Conservation (phyloP, 2,329 filamentous ascomycete species). For the Colletotrichum sp. region DNA sequence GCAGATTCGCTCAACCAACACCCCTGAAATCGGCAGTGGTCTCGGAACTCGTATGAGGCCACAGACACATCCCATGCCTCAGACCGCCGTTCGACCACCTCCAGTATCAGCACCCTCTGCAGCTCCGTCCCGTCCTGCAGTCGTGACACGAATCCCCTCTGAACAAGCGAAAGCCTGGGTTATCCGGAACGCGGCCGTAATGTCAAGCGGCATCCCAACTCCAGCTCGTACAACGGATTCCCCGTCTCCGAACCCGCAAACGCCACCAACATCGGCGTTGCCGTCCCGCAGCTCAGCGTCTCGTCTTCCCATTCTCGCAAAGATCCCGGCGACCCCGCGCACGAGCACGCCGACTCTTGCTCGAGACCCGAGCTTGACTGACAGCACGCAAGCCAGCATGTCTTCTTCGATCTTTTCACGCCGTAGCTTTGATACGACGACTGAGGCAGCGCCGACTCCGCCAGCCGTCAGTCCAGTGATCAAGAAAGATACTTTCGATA, state of each 20-base stretch:
- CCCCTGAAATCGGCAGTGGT: background rate
- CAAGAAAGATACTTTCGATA: slow-evolving; percentile 11
- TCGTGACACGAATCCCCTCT: background rate
- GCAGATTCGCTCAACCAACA: background rate
- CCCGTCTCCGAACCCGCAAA: slow-evolving; percentile 25
- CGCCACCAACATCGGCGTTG: slow-evolving; percentile 27
- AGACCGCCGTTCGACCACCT: background rate
- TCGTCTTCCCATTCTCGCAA: slow-evolving; percentile 35
- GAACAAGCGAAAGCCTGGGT: background rate
- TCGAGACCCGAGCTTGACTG: slow-evolving; percentile 42
- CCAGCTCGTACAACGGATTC: slow-evolving; percentile 24
- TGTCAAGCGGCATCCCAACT: slow-evolving; percentile 6
- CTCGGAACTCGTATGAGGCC: background rate
- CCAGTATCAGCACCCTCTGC: background rate
- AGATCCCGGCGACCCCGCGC: slow-evolving; percentile 37
- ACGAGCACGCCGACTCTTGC: slow-evolving; percentile 37
- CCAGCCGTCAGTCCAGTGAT: slow-evolving; percentile 33
- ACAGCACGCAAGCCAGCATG: slow-evolving; percentile 41
- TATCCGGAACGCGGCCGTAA: background rate
- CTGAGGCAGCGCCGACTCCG: slow-evolving; percentile 30
- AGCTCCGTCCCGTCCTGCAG: background rate
- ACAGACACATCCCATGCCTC: background rate
- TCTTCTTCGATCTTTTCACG: slow-evolving; percentile 45
- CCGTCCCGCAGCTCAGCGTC: slow-evolving; percentile 41
- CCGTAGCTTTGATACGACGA: slow-evolving; percentile 34